Evolutionary conservation across 2,329 filamentous ascomycete genomes (phyloP), one percentile per base, ranked within the genome.

Genomic region (Chalara sp.): DNA sequence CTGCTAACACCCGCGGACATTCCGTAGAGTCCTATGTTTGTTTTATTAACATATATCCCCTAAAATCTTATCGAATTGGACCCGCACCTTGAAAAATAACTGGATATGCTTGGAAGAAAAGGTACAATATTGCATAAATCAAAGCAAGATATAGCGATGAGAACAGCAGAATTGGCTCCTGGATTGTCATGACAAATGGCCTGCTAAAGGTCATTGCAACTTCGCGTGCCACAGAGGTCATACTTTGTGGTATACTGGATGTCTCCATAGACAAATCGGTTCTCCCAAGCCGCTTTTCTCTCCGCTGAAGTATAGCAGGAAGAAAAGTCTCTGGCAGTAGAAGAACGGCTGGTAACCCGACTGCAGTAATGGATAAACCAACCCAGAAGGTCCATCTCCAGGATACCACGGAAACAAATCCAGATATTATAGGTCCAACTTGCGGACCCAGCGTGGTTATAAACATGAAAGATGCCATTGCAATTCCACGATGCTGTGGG

Each of bases 21-120:
- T 10, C 35, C 35, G 13, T 39, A 39, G 10, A 13, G 10, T 39
- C 35, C 35, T 39, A 39, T 39, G 35, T 39, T 39, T 10, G 10
- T 39, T 39, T 11, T 11, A 13, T 10, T 13, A 13, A 11, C 35
- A 13, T 10, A 39, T 10, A 39, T 39, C 13, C 35, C 13, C 13
- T 10, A 13, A 2, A 13, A 39, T 2, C 13, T 13, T 39, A 2
- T 10, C 13, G 10, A 13, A 39, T 39, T 10, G 35, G 10, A 13
- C 3, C 10, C 10, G 13, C 13, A 39, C 35, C 71, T 6, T 73
- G 71, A 63, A 81, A 85, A 53, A 84, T 78, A 28, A 81, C 69
- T 6, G 80, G 80, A 65, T 84, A 84, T 13, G 76, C 76, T 61
- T 84, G 80, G 61, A 84, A 84, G 67, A 74, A 84, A 42, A 72